These are phyloP conservation scores for Ascochyta rabiei DNA, from an alignment of 2,329 filamentous ascomycete genomes.

Conservation along the genomic window DNA sequence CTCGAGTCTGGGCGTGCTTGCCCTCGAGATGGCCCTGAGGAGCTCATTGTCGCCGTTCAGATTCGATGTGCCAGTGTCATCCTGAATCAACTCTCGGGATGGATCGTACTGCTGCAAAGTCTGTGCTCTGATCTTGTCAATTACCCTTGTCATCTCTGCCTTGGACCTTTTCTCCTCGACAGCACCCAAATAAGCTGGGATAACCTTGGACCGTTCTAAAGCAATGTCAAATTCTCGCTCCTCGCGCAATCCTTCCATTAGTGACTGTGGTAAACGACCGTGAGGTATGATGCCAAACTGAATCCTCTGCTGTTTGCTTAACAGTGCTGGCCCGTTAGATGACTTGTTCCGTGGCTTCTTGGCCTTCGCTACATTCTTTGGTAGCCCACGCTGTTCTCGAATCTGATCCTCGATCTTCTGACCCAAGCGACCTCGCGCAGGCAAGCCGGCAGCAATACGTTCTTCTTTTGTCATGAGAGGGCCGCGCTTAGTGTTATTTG, in stretches of 20 bases:
- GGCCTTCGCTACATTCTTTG: slow-evolving; percentile 17
- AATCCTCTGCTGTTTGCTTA: slow-evolving; percentile 35
- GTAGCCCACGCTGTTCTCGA: slow-evolving; percentile 30
- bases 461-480: slow-evolving; percentile 39
- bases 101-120: slow-evolving; percentile 8
- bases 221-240: slow-evolving; percentile 27
- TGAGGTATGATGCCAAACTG: slow-evolving; percentile 31
- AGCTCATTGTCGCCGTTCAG: not conserved
- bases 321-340: slow-evolving; percentile 25
- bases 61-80: not conserved
- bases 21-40: not conserved
- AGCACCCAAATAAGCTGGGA: slow-evolving; percentile 17
- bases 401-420: slow-evolving; percentile 32
- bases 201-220: slow-evolving; percentile 25
- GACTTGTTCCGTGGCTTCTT: slow-evolving; percentile 24
- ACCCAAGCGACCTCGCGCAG: slow-evolving; percentile 32
- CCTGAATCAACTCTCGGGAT: not conserved
- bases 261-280: slow-evolving; percentile 32
- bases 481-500: slow-evolving; percentile 10
- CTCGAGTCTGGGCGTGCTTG: not conserved
- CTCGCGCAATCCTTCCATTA: slow-evolving; percentile 33
- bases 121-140: slow-evolving; percentile 9
- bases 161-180: slow-evolving; percentile 5
- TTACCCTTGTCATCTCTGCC: not conserved
- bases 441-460: slow-evolving; percentile 32